phyloP scores from a whole-genome alignment of 2,329 filamentous ascomycete species.

The Aureobasidium sp. region DNA sequence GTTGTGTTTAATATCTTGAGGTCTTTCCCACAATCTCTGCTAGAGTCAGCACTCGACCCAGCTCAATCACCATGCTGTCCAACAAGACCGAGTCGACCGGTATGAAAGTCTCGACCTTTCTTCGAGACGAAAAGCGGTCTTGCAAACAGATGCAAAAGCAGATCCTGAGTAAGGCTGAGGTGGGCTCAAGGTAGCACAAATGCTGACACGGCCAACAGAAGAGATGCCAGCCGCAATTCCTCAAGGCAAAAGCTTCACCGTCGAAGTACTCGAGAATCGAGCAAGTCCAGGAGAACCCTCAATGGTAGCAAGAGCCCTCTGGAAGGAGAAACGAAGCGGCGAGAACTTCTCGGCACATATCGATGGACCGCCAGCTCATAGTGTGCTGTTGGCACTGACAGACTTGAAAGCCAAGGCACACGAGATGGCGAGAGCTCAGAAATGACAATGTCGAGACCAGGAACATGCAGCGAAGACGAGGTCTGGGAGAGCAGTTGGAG shows the following conservation, averaged over 20 bases:
- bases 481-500: no score
- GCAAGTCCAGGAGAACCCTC: background rate
- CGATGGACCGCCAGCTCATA: background rate
- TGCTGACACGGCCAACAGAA: background rate
- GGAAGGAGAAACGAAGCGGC: conserved; percentile 10
- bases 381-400: background rate
- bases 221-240: conserved; percentile 8
- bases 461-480: background rate
- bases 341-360: background rate
- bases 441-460: conserved; percentile 1
- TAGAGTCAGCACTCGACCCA: background rate
- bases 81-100: background rate
- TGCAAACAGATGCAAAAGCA: conserved; percentile 12
- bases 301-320: background rate
- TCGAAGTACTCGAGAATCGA: background rate
- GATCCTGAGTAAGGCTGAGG: background rate
- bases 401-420: background rate
- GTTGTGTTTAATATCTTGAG: conserved; percentile 1
- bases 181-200: background rate
- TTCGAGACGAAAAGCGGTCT: conserved; percentile 3
- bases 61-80: background rate
- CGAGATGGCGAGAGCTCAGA: conserved; percentile 7
- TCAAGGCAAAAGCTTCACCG: conserved; percentile 4
- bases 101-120: background rate
- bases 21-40: background rate